Evolutionary conservation across 2,329 filamentous ascomycete species (phyloP), one percentile per base, ranked within the genome.

Genomic region (Exutisphaerella laricina): DNA sequence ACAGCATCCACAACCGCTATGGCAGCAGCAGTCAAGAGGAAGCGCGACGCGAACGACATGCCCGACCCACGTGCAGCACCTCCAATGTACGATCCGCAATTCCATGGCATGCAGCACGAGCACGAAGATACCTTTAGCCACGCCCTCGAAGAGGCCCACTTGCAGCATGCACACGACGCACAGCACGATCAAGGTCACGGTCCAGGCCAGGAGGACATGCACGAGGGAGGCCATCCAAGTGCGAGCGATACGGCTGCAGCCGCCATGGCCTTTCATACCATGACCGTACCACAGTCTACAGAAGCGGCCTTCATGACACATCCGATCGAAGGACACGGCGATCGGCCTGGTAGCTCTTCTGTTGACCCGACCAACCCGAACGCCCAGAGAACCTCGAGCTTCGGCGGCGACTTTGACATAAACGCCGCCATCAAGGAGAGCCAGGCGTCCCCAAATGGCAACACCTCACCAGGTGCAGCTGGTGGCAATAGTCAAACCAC

Each of bases 191-290:
- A 50, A 8, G 51, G 47, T 13, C 48, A 52, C 7, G 41, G 41
- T 31, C 44, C 49, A 26, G 41, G 16, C 13, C 53, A 50, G 31
- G 31, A 35, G 32, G 46, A 53, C 13, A 37, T 48, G 32, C 45
- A 49, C 13, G 50, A 50, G n/a, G 36, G 31, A 43, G 70, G 68
- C 58, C 71, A 61, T 59, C 66, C 69, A 25, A 71, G 63, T 49
- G 70, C 70, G 9, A 71, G 67, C 51, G 79, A 80, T 35, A 82
- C 79, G 29, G 79, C 79, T 37, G 78, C 77, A 14, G 79, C 79
- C 10, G 71, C 71, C 4, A 63, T 73, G 47, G 66, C 68, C 12
- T 76, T 75, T 56, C 69, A 71, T 47, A 70, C 70, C 45, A 77
- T 78, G 73, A 75, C 70, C 10, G 71, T 77, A 14, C 74, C 74